A percentile compares a stretch with the other conserved stretches of the same genome.
These are phyloP conservation scores for Phytophthora pisi DNA, from an alignment of 352 stramenopile genomes.

Conservation along the genomic window DNA sequence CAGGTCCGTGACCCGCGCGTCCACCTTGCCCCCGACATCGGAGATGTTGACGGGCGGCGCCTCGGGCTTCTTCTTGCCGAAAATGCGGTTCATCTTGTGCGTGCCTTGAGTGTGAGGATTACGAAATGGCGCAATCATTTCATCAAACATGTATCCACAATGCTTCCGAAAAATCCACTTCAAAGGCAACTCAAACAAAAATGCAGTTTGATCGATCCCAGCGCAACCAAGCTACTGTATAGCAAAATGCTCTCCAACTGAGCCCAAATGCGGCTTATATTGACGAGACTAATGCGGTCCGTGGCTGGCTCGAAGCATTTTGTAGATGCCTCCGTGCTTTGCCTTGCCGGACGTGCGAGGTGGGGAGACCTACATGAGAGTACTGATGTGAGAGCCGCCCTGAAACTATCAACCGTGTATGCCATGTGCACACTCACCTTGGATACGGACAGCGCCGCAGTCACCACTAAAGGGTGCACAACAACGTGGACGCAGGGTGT, in stretches of 20 bases:
- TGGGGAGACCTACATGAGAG: constrained; percentile 30
- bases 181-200: neutral
- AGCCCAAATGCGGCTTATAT: neutral
- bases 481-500: neutral
- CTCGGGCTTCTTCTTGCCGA: constrained; percentile 85
- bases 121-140: constrained; percentile 6
- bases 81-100: constrained; percentile 79
- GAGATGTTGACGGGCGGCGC: constrained; percentile 72
- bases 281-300: constrained; percentile 12
- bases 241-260: neutral
- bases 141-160: constrained; percentile 3
- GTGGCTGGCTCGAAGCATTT: constrained; percentile 49
- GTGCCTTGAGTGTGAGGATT: neutral
- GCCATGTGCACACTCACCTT: constrained; percentile 16
- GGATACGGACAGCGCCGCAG: constrained; percentile 14
- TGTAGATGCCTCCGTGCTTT: constrained; percentile 79
- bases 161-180: constrained; percentile 13
- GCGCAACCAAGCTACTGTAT: neutral
- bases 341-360: constrained; percentile 46
- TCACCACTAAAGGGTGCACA: constrained; percentile 9
- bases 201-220: neutral
- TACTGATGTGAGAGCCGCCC: constrained; percentile 3
- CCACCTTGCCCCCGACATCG: constrained; percentile 79
- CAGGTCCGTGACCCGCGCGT: constrained; percentile 75
- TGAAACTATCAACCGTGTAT: neutral